Conservation (phyloP, 176 grass and related monocot genomes). For the Leersia perrieri region DNA sequence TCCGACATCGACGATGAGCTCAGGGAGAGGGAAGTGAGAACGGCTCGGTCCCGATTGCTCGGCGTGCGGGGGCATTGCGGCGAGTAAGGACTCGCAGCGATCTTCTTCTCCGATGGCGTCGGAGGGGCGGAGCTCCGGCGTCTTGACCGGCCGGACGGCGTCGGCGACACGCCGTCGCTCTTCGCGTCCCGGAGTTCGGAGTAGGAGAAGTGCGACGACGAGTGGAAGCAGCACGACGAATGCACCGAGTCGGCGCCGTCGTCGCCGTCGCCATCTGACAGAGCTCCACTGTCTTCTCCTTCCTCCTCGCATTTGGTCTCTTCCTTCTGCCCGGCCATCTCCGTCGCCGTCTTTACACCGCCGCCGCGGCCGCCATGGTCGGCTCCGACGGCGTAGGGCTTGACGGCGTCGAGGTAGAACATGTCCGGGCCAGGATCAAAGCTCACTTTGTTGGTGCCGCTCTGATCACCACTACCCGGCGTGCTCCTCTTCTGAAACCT, state of each 20-base stretch:
- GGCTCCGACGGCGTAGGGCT: slow-evolving; percentile 55
- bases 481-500: slow-evolving; percentile 11
- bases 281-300: not conserved
- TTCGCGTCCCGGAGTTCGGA: slow-evolving; percentile 44
- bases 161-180: slow-evolving; percentile 28
- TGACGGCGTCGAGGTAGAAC: slow-evolving; percentile 71
- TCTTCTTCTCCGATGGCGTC: slow-evolving; percentile 31
- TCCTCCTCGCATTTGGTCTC: slow-evolving; percentile 19
- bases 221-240: slow-evolving; percentile 57
- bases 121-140: slow-evolving; percentile 27
- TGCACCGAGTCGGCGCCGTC: slow-evolving; percentile 72
- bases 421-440: slow-evolving; percentile 66
- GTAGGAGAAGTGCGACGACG: slow-evolving; percentile 42
- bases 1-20: slow-evolving; percentile 39
- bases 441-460: slow-evolving; percentile 68
- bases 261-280: too few species aligned
- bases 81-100: not conserved
- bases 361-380: slow-evolving; percentile 2
- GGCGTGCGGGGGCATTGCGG: slow-evolving; percentile 37
- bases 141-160: slow-evolving; percentile 30
- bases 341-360: slow-evolving; percentile 2
- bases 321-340: not conserved
- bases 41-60: not conserved
- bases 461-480: slow-evolving; percentile 15
- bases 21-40: slow-evolving; percentile 13